Base-by-base conservation (phyloP, 148 eudicot genomes). In the Chenopodium suecicum region DNA sequence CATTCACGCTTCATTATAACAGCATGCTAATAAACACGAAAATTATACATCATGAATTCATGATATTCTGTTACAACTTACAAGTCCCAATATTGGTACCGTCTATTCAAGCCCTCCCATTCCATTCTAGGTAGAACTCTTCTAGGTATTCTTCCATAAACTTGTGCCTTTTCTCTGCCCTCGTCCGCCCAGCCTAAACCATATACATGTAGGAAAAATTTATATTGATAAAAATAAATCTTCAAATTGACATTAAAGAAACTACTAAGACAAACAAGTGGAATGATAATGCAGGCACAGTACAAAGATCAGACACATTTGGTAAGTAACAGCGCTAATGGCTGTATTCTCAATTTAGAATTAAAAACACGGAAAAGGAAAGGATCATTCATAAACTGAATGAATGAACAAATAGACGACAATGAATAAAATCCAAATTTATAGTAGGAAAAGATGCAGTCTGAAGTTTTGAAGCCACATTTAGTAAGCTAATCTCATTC, bases 111-210 rank as follows among this genome's bases (percentile, higher is more conserved):
- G 92, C 92, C 78, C 76, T 86, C 56, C 94, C 97, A 75, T 90
- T 91, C 95, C 98, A 95, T 86, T 94, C 99, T 27, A 91, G 87
- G 70, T 95, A 92, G 75, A 95, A 94, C 85, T 93, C 94, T 79
- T 89, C 86, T 73, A 95, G 64, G 83, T 91, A 95, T 77, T 93
- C 91, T 89, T 92, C 95, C 99, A 95, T 95, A 86, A 95, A 94
- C 78, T 90, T 91, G 92, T 95, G 99, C 86, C 97, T 88, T 81
- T 82, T 90, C 88, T 89, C 94, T 50, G 99, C 99, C 85, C 87
- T 95, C 85, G 78, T 86, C 82, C 81, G 86, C 80, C 99, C 99
- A 78, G 99, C 95, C 98, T 95, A 90, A 73, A 78, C 23, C 79
- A 76, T n/a, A 76, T 32, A 56, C 77, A 68, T 4, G 23, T 22